Evolutionary conservation across 306 rosid genomes (phyloP), one percentile per base, ranked within the genome.

Genomic region (Spatholobus suberectus): DNA sequence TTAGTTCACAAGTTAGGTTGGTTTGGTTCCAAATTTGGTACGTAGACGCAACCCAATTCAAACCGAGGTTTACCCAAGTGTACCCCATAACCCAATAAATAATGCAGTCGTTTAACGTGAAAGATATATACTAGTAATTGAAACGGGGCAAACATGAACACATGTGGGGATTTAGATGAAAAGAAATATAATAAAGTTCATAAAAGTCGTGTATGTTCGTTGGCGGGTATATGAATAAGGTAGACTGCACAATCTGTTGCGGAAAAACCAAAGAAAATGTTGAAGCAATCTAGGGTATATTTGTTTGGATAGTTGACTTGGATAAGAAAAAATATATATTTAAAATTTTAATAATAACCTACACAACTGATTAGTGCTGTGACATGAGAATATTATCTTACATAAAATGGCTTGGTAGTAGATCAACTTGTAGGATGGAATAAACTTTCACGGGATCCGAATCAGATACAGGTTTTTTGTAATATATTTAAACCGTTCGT

Each of bases 11-110:
- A 74, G 82, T 86, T 86, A 86, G 89, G 89, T 83, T 83, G 76
- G 82, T 79, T 82, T 63, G 85, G 89, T 86, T 75, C 79, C 40
- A 79, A 69, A 86, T 86, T 83, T 79, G 82, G 86, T 82, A 81
- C 7, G 29, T 13, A 17, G 21, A 54, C 63, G 81, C 72, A 70
- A 81, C 29, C 73, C 73, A 71, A 68, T 75, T 80, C 73, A 75
- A 84, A 52, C n/a, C n/a, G n/a, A n/a, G n/a, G n/a, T n/a, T n/a
- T n/a, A n/a, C n/a, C 59, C 4, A 72, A 43, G 14, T 43, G 38
- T 27, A 20, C 26, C 34, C 3, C 51, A 29, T 71, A 59, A 65
- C 23, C 35, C 37, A 74, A 74, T 6, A 73, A 63, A 81, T 73
- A 73, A 73, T 81, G 67, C 27, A 9, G n/a, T 21, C 4, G 62